Evolutionary conservation across 2,329 filamentous ascomycete species (phyloP).

Genomic region (Paraphaeosphaeria sporulosa): DNA sequence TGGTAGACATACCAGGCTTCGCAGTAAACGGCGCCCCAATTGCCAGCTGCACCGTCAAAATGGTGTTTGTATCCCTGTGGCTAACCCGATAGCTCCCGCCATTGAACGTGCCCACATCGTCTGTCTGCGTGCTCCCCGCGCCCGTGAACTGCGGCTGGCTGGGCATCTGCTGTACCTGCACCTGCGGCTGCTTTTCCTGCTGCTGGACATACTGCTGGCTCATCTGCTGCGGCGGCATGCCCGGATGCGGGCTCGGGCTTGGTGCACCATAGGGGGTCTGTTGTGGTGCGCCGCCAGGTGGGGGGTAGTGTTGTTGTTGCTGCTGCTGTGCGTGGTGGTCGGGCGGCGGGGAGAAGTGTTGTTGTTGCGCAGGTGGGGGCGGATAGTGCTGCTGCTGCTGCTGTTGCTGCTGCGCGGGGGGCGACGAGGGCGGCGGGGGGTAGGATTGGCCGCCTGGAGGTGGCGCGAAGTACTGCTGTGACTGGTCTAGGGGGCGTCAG

Average conservation of each 20-base stretch:
- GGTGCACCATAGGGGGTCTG: conserved; percentile 38
- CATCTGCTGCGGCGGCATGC: conserved; percentile 37
- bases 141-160: conserved; percentile 68
- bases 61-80: conserved; percentile 88
- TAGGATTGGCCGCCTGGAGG: conserved; percentile 44
- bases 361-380: conserved; percentile 41
- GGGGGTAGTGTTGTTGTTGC: conserved; percentile 22
- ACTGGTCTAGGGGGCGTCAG: conserved; percentile 28
- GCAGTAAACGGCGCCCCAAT: conserved; percentile 83
- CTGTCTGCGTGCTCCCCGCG: conserved; percentile 66
- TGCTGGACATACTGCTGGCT: conserved; percentile 38
- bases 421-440: conserved; percentile 44
- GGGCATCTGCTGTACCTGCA: conserved; percentile 45
- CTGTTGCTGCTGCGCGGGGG: conserved; percentile 36
- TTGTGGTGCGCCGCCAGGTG: conserved; percentile 1
- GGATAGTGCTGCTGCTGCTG: conserved; percentile 43
- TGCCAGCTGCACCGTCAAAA: conserved; percentile 87
- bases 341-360: conserved; percentile 45
- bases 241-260: conserved; percentile 48
- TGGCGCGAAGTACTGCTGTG: conserved; percentile 49
- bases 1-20: conserved; percentile 70
- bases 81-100: conserved; percentile 93
- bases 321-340: conserved; percentile 33
- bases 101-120: conserved; percentile 96
- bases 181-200: conserved; percentile 36